Conservation (phyloP, 1,284 basidiomycete genomes). For the Malassezia obtusa region DNA sequence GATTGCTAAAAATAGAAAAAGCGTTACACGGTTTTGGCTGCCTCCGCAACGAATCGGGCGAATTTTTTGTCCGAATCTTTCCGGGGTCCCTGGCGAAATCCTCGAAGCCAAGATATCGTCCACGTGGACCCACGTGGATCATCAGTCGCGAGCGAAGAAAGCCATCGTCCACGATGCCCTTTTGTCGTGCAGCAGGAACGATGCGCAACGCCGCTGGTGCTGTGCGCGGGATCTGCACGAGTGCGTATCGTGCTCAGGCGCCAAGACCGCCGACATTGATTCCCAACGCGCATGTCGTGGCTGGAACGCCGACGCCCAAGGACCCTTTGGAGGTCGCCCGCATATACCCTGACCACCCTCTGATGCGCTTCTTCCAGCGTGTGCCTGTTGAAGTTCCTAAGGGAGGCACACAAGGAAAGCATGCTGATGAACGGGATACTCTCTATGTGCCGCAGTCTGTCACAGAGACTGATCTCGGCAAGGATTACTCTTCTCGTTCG, state of each 20-base stretch:
- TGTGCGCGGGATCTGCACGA: conserved; percentile 3
- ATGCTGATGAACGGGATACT: conserved; percentile 18
- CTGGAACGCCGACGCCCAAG: conserved; percentile 15
- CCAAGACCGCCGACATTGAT: conserved; percentile 7
- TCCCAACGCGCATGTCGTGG: conserved; percentile 19
- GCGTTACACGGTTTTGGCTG: no score
- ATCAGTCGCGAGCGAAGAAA: background rate
- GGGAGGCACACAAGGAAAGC: conserved; percentile 15
- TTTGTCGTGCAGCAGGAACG: background rate
- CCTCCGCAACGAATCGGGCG: background rate
- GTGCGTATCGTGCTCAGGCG: conserved; percentile 10
- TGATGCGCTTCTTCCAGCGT: conserved; percentile 39
- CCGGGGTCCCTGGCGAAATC: no score
- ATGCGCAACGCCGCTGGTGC: background rate
- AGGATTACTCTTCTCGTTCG: conserved; percentile 21
- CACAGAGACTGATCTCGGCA: conserved; percentile 21
- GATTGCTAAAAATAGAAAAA: no score
- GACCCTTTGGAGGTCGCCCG: conserved; percentile 11
- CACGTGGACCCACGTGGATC: background rate
- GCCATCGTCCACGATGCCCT: background rate
- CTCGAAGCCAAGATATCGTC: background rate
- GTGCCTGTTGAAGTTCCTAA: conserved; percentile 18
- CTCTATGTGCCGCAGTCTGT: conserved; percentile 27
- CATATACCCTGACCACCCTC: conserved; percentile 36
- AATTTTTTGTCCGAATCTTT: no score